phyloP scores from a whole-genome alignment of 2,329 filamentous ascomycete genomes.

The Fragosphaeria purpurea region DNA sequence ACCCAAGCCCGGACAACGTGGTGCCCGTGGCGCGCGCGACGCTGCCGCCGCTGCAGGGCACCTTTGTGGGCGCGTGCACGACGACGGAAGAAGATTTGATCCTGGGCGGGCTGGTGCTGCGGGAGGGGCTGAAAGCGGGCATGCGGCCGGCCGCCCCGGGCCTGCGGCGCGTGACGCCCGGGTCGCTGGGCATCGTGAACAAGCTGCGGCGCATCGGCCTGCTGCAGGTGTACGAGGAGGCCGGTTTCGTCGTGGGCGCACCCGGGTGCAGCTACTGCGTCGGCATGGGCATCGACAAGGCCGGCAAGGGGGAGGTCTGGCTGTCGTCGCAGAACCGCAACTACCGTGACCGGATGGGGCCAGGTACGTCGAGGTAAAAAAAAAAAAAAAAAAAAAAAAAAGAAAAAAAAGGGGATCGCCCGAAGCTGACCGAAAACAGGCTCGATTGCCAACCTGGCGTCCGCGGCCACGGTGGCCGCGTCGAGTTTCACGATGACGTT shows the following conservation, averaged over 20 bases:
- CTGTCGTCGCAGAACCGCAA: slow-evolving; percentile 36
- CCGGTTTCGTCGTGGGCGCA: slow-evolving; percentile 30
- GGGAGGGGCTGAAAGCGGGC: slow-evolving; percentile 25
- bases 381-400: too few relatives aligned
- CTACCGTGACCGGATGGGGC: slow-evolving; percentile 28
- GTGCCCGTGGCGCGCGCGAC: slow-evolving; percentile 25
- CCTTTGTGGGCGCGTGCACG: slow-evolving; percentile 37
- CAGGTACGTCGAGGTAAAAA: not conserved
- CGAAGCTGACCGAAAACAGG: not conserved
- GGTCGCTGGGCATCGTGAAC: slow-evolving; percentile 28
- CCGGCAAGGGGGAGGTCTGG: slow-evolving; percentile 31
- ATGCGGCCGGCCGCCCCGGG: slow-evolving; percentile 20
- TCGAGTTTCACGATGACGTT: slow-evolving; percentile 4
- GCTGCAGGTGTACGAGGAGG: slow-evolving; percentile 26
- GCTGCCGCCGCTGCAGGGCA: slow-evolving; percentile 27
- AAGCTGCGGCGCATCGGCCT: slow-evolving; percentile 25
- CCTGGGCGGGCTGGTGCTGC: slow-evolving; percentile 29
- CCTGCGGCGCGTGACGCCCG: slow-evolving; percentile 29
- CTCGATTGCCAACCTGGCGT: slow-evolving; percentile 33
- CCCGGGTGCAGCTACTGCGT: slow-evolving; percentile 37
- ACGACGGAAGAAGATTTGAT: slow-evolving; percentile 35
- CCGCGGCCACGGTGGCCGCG: slow-evolving; percentile 22
- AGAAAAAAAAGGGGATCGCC: too few relatives aligned
- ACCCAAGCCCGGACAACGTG: slow-evolving; percentile 34
- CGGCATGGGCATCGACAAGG: slow-evolving; percentile 30